These are phyloP conservation scores for Teunomyces pallodes DNA, from an alignment of 805 yeast genomes.

Conservation along the genomic window DNA sequence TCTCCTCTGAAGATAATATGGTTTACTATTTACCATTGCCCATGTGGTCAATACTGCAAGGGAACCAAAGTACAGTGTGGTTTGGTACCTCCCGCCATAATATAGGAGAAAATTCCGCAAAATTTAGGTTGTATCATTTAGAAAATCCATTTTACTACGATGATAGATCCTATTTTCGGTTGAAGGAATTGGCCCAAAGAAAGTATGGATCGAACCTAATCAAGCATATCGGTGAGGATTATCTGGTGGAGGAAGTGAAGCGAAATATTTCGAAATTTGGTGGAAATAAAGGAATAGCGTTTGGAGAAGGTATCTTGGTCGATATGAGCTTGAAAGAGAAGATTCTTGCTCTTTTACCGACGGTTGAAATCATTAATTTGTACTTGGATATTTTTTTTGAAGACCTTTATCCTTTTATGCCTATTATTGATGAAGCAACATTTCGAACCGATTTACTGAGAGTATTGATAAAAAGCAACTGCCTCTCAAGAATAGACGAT, in stretches of 20 bases:
- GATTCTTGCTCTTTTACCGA: background rate
- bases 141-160: background rate
- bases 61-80: conserved; percentile 16
- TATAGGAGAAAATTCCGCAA: conserved; percentile 7
- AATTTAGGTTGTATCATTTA: conserved; percentile 2
- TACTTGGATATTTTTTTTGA: background rate
- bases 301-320: conserved; percentile 3
- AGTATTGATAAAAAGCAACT: background rate
- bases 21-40: conserved; percentile 10
- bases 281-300: conserved; percentile 7
- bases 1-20: background rate
- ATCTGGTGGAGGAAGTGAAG: conserved; percentile 1
- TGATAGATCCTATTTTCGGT: conserved; percentile 3
- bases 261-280: conserved; percentile 7
- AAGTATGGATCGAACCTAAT: conserved; percentile 3
- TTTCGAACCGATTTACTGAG: conserved; percentile 5
- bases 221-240: conserved; percentile 2
- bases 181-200: background rate
- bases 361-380: background rate
- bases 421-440: background rate
- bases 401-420: background rate
- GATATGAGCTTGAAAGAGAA: background rate
- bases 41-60: conserved; percentile 14
- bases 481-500: background rate
- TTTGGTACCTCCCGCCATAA: conserved; percentile 12